phyloP scores from a whole-genome alignment of 1,284 basidiomycete species.

The Leucoagaricus sp. region DNA sequence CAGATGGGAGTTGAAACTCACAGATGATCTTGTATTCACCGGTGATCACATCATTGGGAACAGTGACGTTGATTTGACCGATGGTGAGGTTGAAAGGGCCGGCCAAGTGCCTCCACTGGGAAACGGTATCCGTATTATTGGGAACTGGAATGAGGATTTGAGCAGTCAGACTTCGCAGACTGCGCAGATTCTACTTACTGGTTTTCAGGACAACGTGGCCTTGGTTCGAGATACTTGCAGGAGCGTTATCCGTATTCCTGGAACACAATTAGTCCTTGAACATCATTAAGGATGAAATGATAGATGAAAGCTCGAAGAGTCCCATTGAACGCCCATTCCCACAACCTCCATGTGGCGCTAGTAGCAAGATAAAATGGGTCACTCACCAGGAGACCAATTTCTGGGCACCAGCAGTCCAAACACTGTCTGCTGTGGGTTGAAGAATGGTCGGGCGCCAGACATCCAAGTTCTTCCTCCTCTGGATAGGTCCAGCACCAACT shows the following conservation, averaged over 20 bases:
- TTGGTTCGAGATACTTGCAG: conserved; percentile 29
- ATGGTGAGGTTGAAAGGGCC: conserved; percentile 25
- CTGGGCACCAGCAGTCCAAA: conserved; percentile 27
- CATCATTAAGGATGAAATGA: too few species aligned
- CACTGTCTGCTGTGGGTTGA: conserved; percentile 23
- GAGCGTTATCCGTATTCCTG: conserved; percentile 29
- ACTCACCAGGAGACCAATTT: conserved; percentile 28
- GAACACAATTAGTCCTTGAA: not conserved
- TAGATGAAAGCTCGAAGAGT: too few species aligned
- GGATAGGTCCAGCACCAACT: conserved; percentile 16
- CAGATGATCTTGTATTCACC: conserved; percentile 26
- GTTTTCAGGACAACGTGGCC: conserved; percentile 26
- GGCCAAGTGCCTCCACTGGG: conserved; percentile 16
- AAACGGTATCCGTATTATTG: not conserved
- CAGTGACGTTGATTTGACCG: conserved; percentile 26
- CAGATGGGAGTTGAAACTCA: conserved; percentile 18
- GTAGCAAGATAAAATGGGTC: not conserved
- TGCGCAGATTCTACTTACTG: too few species aligned
- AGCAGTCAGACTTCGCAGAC: not conserved
- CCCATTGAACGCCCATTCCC: too few species aligned
- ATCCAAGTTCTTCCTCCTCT: conserved; percentile 21
- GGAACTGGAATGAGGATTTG: not conserved
- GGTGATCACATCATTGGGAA: conserved; percentile 22
- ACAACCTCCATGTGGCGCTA: not conserved
- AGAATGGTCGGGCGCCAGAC: conserved; percentile 28